A percentile compares a stretch with the other conserved stretches of the same genome.
Conservation (phyloP, 768 basidiomycete species). For the Cystofilobasidium macerans region DNA sequence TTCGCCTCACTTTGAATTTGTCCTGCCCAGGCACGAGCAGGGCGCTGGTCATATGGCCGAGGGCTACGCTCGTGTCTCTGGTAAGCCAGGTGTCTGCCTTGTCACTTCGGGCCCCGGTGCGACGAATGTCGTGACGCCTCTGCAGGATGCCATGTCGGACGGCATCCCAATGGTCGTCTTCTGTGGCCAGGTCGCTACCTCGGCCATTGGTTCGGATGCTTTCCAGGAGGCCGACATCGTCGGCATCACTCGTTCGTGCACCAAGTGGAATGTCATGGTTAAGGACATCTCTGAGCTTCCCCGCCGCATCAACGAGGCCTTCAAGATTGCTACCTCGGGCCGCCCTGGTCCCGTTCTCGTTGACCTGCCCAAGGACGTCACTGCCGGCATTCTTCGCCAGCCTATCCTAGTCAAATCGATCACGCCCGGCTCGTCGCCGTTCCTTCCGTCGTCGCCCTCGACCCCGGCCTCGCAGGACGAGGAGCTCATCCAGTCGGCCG, state of each 20-base stretch:
- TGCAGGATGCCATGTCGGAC: conserved; percentile 94
- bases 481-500: conserved; percentile 65
- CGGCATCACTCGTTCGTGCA: conserved; percentile 92
- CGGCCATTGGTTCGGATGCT: conserved; percentile 95
- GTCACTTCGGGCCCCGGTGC: conserved; percentile 97
- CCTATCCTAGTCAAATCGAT: conserved; percentile 77
- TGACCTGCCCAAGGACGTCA: conserved; percentile 97
- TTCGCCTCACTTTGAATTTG: conserved; percentile 84
- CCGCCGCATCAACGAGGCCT: conserved; percentile 92
- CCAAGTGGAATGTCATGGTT: conserved; percentile 99
- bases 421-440: conserved; percentile 53
- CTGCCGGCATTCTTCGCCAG: conserved; percentile 75
- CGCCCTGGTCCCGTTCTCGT: conserved; percentile 96
- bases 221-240: conserved; percentile 98
- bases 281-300: conserved; percentile 93
- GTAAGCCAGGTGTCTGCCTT: conserved; percentile 92
- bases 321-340: conserved; percentile 96
- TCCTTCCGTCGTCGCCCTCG: conserved; percentile 47
- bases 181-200: conserved; percentile 94
- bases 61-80: conserved; percentile 93
- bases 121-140: conserved; percentile 92
- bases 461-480: conserved; percentile 52
- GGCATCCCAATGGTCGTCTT: conserved; percentile 92
- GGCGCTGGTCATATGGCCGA: conserved; percentile 99
- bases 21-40: conserved; percentile 93